Evolutionary conservation across 306 rosid species (phyloP).

Genomic region (Lathyrus oleraceus): DNA sequence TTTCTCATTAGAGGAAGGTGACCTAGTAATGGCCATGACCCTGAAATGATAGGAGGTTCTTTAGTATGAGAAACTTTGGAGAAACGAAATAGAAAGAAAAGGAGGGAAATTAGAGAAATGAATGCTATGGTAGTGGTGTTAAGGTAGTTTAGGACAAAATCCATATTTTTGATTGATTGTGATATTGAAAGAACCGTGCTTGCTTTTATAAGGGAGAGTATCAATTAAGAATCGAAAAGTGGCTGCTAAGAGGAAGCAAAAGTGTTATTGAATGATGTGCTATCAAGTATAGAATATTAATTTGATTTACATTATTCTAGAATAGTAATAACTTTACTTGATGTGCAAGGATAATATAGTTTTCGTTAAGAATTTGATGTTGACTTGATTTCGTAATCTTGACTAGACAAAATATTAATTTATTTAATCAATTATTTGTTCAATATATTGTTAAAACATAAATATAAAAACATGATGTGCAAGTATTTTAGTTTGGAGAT

Average conservation of each 20-base stretch:
- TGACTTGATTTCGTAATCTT: not conserved
- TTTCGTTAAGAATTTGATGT: not conserved
- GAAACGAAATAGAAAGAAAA: not conserved
- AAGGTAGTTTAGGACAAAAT: constrained; percentile 6
- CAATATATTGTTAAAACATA: not conserved
- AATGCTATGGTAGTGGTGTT: not conserved
- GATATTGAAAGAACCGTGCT: not conserved
- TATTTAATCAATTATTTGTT: not conserved
- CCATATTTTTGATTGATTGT: constrained; percentile 12
- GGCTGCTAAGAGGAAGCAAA: not conserved
- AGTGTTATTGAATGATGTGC: not conserved
- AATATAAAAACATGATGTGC: not conserved
- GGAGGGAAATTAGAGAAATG: constrained; percentile 2
- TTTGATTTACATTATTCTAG: not conserved
- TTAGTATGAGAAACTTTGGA: not conserved
- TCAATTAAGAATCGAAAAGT: not conserved
- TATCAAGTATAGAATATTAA: too few relatives aligned
- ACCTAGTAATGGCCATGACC: constrained; percentile 48
- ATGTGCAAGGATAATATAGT: not conserved
- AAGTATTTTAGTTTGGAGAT: not conserved
- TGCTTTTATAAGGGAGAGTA: not conserved
- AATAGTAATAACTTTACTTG: not conserved
- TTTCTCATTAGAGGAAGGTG: constrained; percentile 27
- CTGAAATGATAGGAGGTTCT: constrained; percentile 18
- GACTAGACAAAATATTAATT: not conserved